Conservation (phyloP, 768 basidiomycete species). For the Naganishia antarctica region DNA sequence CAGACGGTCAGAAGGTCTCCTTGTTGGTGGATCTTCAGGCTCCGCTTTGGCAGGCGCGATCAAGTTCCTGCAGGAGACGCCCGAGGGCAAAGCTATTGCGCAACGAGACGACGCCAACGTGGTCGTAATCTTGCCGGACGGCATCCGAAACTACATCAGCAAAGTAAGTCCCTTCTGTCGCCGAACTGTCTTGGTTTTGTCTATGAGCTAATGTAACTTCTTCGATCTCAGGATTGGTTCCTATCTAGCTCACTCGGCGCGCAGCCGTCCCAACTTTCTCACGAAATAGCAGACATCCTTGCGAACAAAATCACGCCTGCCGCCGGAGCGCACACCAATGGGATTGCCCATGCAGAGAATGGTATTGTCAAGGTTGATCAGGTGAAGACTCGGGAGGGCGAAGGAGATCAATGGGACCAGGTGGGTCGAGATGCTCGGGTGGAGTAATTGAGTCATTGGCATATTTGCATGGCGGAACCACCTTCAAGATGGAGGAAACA, state of each 20-base stretch:
- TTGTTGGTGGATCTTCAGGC: constrained; percentile 91
- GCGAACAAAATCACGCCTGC: background rate
- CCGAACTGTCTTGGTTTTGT: background rate
- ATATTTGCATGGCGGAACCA: too few species aligned
- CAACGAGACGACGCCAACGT: constrained; percentile 74
- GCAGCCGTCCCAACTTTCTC: background rate
- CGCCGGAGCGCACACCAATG: background rate
- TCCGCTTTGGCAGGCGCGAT: constrained; percentile 74
- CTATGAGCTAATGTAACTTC: background rate
- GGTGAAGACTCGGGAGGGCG: constrained; percentile 5
- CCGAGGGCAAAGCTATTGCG: constrained; percentile 59
- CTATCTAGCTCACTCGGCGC: constrained; percentile 6
- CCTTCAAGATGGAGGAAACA: too few species aligned
- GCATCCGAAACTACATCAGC: constrained; percentile 45
- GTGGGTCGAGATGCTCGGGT: too few species aligned
- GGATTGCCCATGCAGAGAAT: background rate
- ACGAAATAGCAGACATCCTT: constrained; percentile 14
- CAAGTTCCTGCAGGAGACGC: constrained; percentile 64
- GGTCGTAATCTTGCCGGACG: constrained; percentile 82
- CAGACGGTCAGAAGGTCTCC: constrained; percentile 69
- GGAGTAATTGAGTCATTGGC: too few species aligned
- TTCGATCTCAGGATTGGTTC: constrained; percentile 20
- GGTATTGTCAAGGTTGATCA: constrained; percentile 12
- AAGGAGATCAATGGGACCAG: background rate
- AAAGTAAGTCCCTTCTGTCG: constrained; percentile 16